Evolutionary conservation across 2,329 filamentous ascomycete genomes (phyloP).

Genomic region (Dactylellina haptotyla): DNA sequence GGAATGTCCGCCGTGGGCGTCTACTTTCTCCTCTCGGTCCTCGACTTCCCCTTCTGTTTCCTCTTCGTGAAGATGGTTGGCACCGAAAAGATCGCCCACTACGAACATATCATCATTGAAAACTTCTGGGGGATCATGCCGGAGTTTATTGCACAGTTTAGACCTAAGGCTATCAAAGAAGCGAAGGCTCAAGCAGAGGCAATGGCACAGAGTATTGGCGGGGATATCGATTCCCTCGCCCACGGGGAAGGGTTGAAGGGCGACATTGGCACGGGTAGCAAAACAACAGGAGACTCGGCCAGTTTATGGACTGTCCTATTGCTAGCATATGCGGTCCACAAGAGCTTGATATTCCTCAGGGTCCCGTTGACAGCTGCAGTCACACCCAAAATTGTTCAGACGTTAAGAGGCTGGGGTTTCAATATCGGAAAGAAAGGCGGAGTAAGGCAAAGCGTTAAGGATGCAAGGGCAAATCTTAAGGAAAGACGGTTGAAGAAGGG

Average conservation of each 20-base stretch:
- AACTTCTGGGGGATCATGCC: conserved; percentile 70
- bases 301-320: conserved; percentile 84
- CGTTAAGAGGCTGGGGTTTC: conserved; percentile 88
- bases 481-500: conserved; percentile 29
- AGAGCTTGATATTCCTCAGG: conserved; percentile 88
- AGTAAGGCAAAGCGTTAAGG: conserved; percentile 58
- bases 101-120: conserved; percentile 75
- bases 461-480: conserved; percentile 33
- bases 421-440: conserved; percentile 82
- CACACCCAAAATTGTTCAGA: conserved; percentile 92
- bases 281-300: background rate
- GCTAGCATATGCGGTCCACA: conserved; percentile 95
- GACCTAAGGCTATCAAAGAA: conserved; percentile 54
- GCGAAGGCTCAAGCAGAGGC: conserved; percentile 57
- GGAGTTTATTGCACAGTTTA: conserved; percentile 63
- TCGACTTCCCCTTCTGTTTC: conserved; percentile 97
- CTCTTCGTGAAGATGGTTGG: conserved; percentile 83
- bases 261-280: conserved; percentile 62
- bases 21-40: conserved; percentile 80
- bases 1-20: conserved; percentile 94
- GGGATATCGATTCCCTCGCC: conserved; percentile 71
- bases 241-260: conserved; percentile 64
- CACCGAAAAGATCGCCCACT: conserved; percentile 82
- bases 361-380: conserved; percentile 90
- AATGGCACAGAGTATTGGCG: conserved; percentile 65